Evolutionary conservation across 2,329 filamentous ascomycete genomes (phyloP).

Genomic region (Ceratocystis alfenasii): DNA sequence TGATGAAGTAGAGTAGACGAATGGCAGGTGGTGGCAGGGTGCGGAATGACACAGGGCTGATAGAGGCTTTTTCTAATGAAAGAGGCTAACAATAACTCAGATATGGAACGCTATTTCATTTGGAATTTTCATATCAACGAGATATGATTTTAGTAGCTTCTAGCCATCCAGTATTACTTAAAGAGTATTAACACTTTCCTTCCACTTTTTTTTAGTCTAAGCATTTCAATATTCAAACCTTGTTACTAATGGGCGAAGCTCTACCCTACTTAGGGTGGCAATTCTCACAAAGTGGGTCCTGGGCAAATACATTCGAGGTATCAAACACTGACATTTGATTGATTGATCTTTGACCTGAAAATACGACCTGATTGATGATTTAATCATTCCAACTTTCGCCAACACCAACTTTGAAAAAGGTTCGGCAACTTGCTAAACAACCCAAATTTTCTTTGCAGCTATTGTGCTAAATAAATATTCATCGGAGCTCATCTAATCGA

Average conservation of each 20-base stretch:
- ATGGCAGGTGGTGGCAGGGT: neutral
- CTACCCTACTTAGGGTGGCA: neutral
- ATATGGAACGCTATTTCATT: too few relatives aligned
- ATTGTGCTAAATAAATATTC: too few relatives aligned
- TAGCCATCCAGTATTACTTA: too few relatives aligned
- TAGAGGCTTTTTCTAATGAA: neutral
- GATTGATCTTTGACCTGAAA: neutral
- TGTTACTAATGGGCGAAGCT: neutral
- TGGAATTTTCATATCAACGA: too few relatives aligned
- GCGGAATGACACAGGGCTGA: neutral
- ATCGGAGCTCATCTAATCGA: neutral
- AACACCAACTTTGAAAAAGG: neutral
- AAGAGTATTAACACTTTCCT: too few relatives aligned
- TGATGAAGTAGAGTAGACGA: neutral
- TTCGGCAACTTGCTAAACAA: neutral
- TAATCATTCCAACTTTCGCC: neutral
- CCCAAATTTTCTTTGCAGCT: neutral
- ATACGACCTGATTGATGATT: neutral
- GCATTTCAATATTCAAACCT: neutral
- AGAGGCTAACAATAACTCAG: neutral
- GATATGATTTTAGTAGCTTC: too few relatives aligned
- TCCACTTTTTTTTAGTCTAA: too few relatives aligned
- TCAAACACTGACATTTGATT: neutral
- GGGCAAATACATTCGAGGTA: constrained; percentile 4
- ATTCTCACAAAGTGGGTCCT: constrained; percentile 13